A percentile compares a stretch with the other conserved stretches of the same genome.
Evolutionary conservation across 106 monocot genomes (phyloP).

Genomic region (Apostasia shenzhenica): DNA sequence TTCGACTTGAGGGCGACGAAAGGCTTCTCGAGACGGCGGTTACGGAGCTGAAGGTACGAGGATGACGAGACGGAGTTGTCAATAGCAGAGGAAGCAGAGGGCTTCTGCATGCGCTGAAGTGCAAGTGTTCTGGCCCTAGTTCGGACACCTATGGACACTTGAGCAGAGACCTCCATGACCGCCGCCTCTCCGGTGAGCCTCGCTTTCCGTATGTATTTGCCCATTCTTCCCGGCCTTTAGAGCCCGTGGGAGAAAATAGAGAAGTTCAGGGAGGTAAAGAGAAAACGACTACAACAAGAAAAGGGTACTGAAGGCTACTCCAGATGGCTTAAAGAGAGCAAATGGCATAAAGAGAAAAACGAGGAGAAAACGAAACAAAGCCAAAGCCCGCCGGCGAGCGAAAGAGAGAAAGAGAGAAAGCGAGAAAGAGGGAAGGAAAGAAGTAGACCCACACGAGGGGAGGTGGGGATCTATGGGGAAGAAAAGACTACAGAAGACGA

Average conservation of each 20-base stretch:
- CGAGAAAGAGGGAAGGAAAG: too few species aligned
- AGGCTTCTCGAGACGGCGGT: conserved; percentile 35
- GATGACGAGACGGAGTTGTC: conserved; percentile 1
- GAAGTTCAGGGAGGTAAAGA: not conserved
- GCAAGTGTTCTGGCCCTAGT: conserved; percentile 79
- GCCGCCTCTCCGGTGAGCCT: conserved; percentile 65
- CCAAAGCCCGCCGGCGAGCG: too few species aligned
- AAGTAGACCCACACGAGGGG: too few species aligned
- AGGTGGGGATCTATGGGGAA: too few species aligned
- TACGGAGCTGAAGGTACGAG: conserved; percentile 41
- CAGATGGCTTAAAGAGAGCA: too few species aligned
- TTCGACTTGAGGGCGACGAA: not conserved
- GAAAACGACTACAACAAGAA: too few species aligned
- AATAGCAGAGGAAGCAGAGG: not conserved
- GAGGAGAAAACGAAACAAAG: too few species aligned
- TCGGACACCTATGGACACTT: conserved; percentile 64
- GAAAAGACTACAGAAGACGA: too few species aligned
- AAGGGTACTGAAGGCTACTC: too few species aligned
- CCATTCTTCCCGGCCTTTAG: conserved; percentile 32
- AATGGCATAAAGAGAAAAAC: too few species aligned
- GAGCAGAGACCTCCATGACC: conserved; percentile 54
- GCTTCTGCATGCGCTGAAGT: conserved; percentile 38
- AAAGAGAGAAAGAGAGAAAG: too few species aligned
- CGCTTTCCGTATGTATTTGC: conserved; percentile 77
- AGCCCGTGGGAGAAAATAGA: not conserved